Conservation (phyloP, 208 protist species). For the Trypanosoma rangeli region DNA sequence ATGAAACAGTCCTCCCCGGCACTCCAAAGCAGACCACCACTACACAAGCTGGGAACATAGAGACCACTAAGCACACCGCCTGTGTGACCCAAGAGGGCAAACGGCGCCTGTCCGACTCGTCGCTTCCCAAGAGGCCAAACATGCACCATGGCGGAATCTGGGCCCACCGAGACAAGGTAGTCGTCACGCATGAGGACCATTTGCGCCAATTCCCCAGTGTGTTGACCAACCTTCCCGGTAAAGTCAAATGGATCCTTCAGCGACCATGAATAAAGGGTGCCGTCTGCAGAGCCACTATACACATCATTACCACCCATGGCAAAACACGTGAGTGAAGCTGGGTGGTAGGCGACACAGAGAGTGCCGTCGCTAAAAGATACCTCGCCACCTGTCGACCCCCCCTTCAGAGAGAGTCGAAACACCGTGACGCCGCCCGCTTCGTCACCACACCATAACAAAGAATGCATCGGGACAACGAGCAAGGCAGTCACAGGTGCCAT, state of each 20-base stretch:
- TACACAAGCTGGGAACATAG: background rate
- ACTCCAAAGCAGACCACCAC: conserved; percentile 18
- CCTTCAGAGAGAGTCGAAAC: background rate
- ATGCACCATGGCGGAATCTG: conserved; percentile 6
- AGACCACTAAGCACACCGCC: conserved; percentile 15
- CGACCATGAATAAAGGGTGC: conserved; percentile 10
- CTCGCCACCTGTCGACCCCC: background rate
- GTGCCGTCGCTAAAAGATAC: background rate
- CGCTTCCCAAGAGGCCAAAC: conserved; percentile 13
- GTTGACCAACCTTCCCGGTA: conserved; percentile 6
- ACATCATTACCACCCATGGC: conserved; percentile 5
- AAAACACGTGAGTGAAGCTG: conserved; percentile 5
- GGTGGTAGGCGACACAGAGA: conserved; percentile 1
- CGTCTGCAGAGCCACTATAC: conserved; percentile 15
- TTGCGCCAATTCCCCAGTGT: conserved; percentile 7
- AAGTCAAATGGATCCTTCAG: conserved; percentile 9
- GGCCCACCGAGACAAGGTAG: conserved; percentile 13
- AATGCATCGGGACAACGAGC: background rate
- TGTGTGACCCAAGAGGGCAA: conserved; percentile 16
- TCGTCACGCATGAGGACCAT: conserved; percentile 2
- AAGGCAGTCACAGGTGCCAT: conserved; percentile 17
- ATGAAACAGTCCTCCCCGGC: conserved; percentile 25
- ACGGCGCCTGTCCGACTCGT: background rate
- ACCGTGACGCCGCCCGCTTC: conserved; percentile 4
- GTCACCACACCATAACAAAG: conserved; percentile 21